Percentiles rank a stretch among this genome's conserved stretches.
These are phyloP conservation scores for Ricinus communis DNA, from an alignment of 345 rosid species.

Conservation along the genomic window DNA sequence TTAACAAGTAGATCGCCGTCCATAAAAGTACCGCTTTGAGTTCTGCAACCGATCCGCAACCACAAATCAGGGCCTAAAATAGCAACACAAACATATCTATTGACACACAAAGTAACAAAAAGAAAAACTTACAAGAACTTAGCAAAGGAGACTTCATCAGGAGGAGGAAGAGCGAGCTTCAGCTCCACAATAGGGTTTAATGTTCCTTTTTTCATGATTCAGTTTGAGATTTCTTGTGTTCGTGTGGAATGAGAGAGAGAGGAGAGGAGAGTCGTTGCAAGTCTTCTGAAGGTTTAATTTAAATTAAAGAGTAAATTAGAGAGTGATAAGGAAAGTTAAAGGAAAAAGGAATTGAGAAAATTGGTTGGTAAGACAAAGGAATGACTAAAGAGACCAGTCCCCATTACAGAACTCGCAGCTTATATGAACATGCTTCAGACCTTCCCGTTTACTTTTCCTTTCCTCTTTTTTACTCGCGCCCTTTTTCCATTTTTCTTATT, in stretches of 20 bases:
- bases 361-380: neutral
- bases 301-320: no score
- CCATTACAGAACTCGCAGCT: slow-evolving; percentile 6
- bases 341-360: neutral
- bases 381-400: neutral
- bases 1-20: slow-evolving; percentile 96
- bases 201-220: slow-evolving; percentile 65
- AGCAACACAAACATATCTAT: slow-evolving; percentile 4
- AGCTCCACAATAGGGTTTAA: slow-evolving; percentile 46
- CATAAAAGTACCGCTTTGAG: slow-evolving; percentile 84
- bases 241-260: no score
- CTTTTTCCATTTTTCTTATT: neutral
- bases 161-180: slow-evolving; percentile 52
- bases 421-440: no score
- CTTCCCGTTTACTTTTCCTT: slow-evolving; percentile 11
- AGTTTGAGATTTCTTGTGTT: no score
- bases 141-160: slow-evolving; percentile 53
- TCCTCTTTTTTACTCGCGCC: neutral
- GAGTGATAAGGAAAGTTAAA: no score
- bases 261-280: no score
- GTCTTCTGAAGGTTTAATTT: no score
- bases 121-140: slow-evolving; percentile 58
- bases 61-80: no score
- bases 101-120: neutral
- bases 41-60: slow-evolving; percentile 38